Evolutionary conservation across 345 rosid species (phyloP).

Genomic region (Theobroma cacao): DNA sequence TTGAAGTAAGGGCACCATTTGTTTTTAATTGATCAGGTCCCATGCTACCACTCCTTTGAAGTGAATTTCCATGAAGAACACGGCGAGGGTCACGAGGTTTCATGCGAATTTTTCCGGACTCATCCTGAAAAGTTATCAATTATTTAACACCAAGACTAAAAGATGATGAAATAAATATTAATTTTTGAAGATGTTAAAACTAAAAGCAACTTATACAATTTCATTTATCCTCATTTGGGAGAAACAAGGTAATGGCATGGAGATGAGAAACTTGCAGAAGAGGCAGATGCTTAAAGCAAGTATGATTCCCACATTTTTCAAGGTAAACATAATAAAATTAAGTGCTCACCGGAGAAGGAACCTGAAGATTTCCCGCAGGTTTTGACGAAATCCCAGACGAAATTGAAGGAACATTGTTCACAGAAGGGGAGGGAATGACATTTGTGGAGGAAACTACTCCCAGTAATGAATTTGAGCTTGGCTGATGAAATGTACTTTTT

Average conservation of each 20-base stretch:
- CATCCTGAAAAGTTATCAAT: conserved; percentile 46
- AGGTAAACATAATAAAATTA: conserved; percentile 3
- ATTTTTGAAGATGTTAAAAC: not conserved
- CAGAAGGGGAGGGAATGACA: conserved; percentile 20
- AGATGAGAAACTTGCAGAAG: not conserved
- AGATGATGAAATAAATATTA: not conserved
- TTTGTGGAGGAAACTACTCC: conserved; percentile 39
- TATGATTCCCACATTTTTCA: not conserved
- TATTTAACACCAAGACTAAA: conserved; percentile 1
- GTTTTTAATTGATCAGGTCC: conserved; percentile 53
- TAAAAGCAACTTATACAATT: not conserved
- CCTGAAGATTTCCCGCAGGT: conserved; percentile 41
- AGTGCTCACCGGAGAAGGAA: conserved; percentile 56
- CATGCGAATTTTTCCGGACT: conserved; percentile 74
- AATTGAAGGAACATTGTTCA: conserved; percentile 31
- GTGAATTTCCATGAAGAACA: conserved; percentile 54
- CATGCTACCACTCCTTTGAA: conserved; percentile 50
- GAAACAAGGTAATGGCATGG: not conserved
- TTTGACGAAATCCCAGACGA: conserved; percentile 42
- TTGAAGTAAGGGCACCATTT: conserved; percentile 29
- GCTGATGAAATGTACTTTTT: conserved; percentile 38
- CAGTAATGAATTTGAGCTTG: conserved; percentile 35
- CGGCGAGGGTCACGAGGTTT: conserved; percentile 99
- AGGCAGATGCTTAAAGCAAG: conserved; percentile 13
- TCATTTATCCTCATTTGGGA: not conserved